Evolutionary conservation across 2,329 filamentous ascomycete genomes (phyloP), one percentile per base, ranked within the genome.

Genomic region (Aureobasidium namibiae): DNA sequence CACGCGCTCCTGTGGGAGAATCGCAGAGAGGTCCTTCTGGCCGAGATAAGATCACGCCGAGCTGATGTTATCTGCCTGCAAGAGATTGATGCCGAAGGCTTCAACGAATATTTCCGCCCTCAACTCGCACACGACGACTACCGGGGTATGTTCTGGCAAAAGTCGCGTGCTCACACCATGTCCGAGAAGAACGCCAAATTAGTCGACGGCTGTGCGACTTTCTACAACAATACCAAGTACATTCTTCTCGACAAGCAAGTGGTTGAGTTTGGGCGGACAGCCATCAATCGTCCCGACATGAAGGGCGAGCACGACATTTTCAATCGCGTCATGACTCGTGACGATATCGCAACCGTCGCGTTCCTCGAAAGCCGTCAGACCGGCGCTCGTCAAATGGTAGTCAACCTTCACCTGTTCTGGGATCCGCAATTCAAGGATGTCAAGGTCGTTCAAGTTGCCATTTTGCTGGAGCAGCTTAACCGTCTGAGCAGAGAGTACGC

Each of bases 271-370:
- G 87, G 89, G 38, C 88, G 90, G 61, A 89, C 90, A 60, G 92
- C 92, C 64, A 96, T 99, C 74, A 94, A 95, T 70, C 82, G 94
- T 64, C 90, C 92, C 2, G 94, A 97, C 71, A 96, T 96, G 84
- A 97, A 97, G 76, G 90, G 92, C 60, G 90, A 95, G 68, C 90
- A 95, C 70, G 94, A 99, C 68, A 92, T 97, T 60, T 97, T 96
- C 81, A 99, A 99, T 72, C 88, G 94, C 29, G 88, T 99, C 62
- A 97, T 96, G 94, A 92, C 92, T 62, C 90, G 94, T 75, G 94
- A 99, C 78, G 92, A 97, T 71, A 96, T 99, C 72, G 94, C 89
- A 16, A 87, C 96, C 49, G 84, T 96, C 49, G 85, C 88, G 59
- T 95, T 97, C 77, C 84, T 99, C 63, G 94, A 99, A 74, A 96